A percentile compares a stretch with the other conserved stretches of the same genome.
Evolutionary conservation across 2,329 filamentous ascomycete species (phyloP).

Genomic region (Colletotrichum liaoningense): DNA sequence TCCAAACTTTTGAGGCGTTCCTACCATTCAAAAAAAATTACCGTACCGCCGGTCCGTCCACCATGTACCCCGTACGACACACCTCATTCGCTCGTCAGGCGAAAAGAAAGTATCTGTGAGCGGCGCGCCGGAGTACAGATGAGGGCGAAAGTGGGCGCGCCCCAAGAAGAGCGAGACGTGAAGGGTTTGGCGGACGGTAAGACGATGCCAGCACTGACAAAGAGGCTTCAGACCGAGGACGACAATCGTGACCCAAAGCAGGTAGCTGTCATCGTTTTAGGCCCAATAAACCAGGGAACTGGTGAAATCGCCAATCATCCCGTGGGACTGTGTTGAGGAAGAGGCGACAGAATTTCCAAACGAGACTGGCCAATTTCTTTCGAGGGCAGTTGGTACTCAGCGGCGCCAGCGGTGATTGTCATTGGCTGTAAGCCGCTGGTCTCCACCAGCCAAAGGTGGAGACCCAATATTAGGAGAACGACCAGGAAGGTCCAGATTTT

Average conservation of each 20-base stretch:
- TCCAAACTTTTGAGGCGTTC: slow-evolving; percentile 4
- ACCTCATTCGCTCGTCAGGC: neutral
- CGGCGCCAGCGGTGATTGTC: neutral
- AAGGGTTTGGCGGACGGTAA: neutral
- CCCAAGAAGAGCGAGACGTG: neutral
- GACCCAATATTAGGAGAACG: slow-evolving; percentile 13
- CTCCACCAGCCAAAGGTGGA: neutral
- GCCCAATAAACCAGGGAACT: slow-evolving; percentile 4
- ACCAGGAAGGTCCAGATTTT: neutral
- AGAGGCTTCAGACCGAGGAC: neutral
- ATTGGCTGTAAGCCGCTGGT: slow-evolving; percentile 13
- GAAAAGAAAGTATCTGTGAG: neutral
- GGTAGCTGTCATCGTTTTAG: neutral
- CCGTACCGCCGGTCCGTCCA: neutral
- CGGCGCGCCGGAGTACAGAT: neutral
- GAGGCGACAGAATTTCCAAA: slow-evolving; percentile 21
- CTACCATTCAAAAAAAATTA: neutral
- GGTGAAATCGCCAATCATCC: neutral
- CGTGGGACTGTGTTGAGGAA: neutral
- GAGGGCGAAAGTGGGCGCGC: neutral
- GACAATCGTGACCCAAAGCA: slow-evolving; percentile 14
- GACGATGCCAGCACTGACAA: neutral
- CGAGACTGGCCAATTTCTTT: slow-evolving; percentile 27
- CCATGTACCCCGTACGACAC: neutral
- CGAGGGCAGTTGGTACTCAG: slow-evolving; percentile 18